Evolutionary conservation across 345 rosid species (phyloP), one percentile per base, ranked within the genome.

Genomic region (thale cress (Arabidopsis thaliana)): DNA sequence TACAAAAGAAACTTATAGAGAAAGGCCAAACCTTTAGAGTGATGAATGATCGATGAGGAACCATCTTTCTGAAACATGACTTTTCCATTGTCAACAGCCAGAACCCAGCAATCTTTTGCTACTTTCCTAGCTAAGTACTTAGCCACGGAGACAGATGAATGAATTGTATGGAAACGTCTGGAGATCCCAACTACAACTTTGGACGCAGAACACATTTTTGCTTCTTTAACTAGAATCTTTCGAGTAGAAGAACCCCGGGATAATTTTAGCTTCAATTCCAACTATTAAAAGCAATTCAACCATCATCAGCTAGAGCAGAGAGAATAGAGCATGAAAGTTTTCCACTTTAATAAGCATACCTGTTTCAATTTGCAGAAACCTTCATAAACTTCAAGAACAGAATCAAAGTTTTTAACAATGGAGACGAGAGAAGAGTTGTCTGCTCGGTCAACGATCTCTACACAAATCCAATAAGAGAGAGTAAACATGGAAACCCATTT

Each of bases 281-380:
- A 90, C 99, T 93, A 85, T 59, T 2, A 80, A 53, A 59, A 34
- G 10, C 13, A 67, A 52, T 23, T 69, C 36, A 41, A 55, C 25
- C 37, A 42, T 42, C 37, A 42, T 41, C 36, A 49, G 60, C 25
- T 30, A 22, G 67, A 49, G 24, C 67, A 42, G 59, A 33, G 23
- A 23, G 22, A 66, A 24, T 23, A 22, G 44, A 16, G 25, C 1
- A 44, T 3, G 30, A n/a, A 61, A 58, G 28, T 0, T 58, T 6
- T 2, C 16, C 11, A 53, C 13, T 69, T 30, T 69, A 49, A 55
- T 20, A 14, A 34, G 4, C 5, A 8, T 59, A 93, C 99, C 97
- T 92, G 96, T 76, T 92, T 95, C 82, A 92, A 64, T 81, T 87
- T 89, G 87, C 99, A 92, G 93, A 95, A 92, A 63, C 96, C 98